Percentiles rank a stretch among this genome's conserved stretches.
phyloP scores from a whole-genome alignment of 2,329 filamentous ascomycete genomes.

The Geosmithia flava region DNA sequence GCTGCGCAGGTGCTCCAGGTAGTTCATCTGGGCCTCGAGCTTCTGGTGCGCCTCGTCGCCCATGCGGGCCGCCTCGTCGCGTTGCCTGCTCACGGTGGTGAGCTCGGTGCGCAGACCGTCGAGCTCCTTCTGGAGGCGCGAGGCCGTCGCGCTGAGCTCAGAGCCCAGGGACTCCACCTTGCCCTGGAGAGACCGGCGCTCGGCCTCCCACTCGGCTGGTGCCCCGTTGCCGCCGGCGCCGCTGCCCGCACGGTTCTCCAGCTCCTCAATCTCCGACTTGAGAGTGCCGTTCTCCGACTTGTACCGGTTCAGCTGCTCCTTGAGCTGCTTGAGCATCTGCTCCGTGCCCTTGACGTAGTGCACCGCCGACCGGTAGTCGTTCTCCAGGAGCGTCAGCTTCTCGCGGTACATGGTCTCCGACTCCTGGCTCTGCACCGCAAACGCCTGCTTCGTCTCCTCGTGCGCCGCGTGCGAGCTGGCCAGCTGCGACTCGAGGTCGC shows the following conservation, averaged over 20 bases:
- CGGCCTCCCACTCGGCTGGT: slow-evolving; percentile 58
- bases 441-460: slow-evolving; percentile 69
- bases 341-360: slow-evolving; percentile 98
- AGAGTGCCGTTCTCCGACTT: slow-evolving; percentile 77
- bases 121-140: slow-evolving; percentile 61
- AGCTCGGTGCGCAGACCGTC: slow-evolving; percentile 58
- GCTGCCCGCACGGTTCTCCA: slow-evolving; percentile 39
- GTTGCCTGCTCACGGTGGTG: slow-evolving; percentile 49
- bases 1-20: slow-evolving; percentile 69
- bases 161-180: slow-evolving; percentile 59
- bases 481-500: slow-evolving; percentile 82
- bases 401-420: slow-evolving; percentile 85
- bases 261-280: slow-evolving; percentile 65
- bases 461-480: slow-evolving; percentile 65
- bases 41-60: slow-evolving; percentile 42
- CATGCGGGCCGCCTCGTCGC: slow-evolving; percentile 49
- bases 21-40: slow-evolving; percentile 46
- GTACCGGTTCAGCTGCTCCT: slow-evolving; percentile 88
- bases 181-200: slow-evolving; percentile 54
- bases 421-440: slow-evolving; percentile 71
- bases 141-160: slow-evolving; percentile 53
- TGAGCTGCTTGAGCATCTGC: slow-evolving; percentile 98
- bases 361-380: slow-evolving; percentile 94
- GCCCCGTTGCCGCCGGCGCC: slow-evolving; percentile 22
- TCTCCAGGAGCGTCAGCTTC: slow-evolving; percentile 86